phyloP scores from a whole-genome alignment of 1,284 basidiomycete genomes.

The Leucoagaricus sp. region DNA sequence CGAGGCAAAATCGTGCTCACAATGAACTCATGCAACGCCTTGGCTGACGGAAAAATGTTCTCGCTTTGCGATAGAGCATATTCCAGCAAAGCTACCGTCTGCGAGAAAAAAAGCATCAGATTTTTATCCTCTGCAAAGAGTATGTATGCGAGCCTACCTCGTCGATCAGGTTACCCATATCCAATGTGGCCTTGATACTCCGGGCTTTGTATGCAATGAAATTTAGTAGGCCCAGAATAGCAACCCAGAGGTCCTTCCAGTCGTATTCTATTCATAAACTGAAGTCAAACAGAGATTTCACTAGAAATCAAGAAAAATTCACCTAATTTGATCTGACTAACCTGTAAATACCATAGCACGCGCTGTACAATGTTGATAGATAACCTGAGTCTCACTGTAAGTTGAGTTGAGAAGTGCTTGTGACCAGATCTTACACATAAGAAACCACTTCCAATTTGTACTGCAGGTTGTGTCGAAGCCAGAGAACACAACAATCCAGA shows the following conservation, averaged over 20 bases:
- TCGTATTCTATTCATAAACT: conserved; percentile 55
- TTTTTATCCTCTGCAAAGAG: not conserved
- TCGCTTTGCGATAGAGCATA: conserved; percentile 51
- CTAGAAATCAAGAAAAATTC: conserved; percentile 13
- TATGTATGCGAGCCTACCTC: conserved; percentile 40
- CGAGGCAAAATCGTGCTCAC: conserved; percentile 39
- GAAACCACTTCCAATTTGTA: conserved; percentile 55
- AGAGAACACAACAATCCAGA: conserved; percentile 66
- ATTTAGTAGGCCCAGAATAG: conserved; percentile 50
- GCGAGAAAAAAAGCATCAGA: not conserved
- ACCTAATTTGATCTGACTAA: conserved; percentile 54
- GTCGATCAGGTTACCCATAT: conserved; percentile 47
- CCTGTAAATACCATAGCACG: conserved; percentile 55
- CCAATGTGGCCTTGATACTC: conserved; percentile 46
- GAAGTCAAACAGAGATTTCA: not conserved
- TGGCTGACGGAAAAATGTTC: conserved; percentile 49
- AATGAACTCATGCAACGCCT: conserved; percentile 56
- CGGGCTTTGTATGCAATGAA: conserved; percentile 57
- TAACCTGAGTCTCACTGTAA: conserved; percentile 35
- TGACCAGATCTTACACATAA: conserved; percentile 46
- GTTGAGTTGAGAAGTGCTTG: not conserved
- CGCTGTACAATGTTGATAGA: conserved; percentile 56
- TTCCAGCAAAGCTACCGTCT: conserved; percentile 55
- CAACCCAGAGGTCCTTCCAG: conserved; percentile 64
- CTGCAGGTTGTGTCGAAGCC: conserved; percentile 68